Evolutionary conservation across 495 filamentous ascomycete species (phyloP), one percentile per base, ranked within the genome.

Genomic region (Daldinia concentrica): DNA sequence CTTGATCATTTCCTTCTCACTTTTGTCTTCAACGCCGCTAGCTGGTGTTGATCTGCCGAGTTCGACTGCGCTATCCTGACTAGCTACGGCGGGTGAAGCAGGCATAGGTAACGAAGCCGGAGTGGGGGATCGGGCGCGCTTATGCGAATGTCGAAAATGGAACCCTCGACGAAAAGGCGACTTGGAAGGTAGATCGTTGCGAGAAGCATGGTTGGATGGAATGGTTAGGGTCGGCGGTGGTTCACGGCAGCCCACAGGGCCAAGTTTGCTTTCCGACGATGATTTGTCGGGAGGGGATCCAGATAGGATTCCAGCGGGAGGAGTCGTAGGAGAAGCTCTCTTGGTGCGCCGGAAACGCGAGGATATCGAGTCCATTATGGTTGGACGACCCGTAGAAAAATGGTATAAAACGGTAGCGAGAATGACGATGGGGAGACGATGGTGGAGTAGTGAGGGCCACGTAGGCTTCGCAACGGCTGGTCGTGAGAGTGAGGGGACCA

Each of bases 51-150:
- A 72, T 37, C 74, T 73, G 15, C 77, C 75, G 15, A 66, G 73
- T 6, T 77, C 78, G 32, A 66, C 63, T 41, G 66, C 56, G 45
- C 60, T 43, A 11, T 79, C 74, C 5, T 58, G 64, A 30, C 64
- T 58, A 11, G 74, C 51, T 26, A 60, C 59, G 2, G 77, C 66
- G 24, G 74, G 74, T 6, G 71, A 73, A 52, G 68, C 59, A 12
- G 82, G 74, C 4, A 76, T 68, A 15, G 73, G 70, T 12, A 78
- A 67, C 19, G 77, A 78, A 9, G 72, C 69, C 0, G 80, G 73
- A n/a, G 78, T 68, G 1, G 82, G 82, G 29, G 81, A 81, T 39
- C 82, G 80, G 9, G 80, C 78, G 19, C 82, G 76, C 74, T 84
- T 84, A 39, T 76, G 57, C 29, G 71, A 67, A 9, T 61, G 26